Percentiles rank a stretch among this genome's conserved stretches.
Conservation (phyloP, 2,329 filamentous ascomycete species). For the Penicillium glabrum region DNA sequence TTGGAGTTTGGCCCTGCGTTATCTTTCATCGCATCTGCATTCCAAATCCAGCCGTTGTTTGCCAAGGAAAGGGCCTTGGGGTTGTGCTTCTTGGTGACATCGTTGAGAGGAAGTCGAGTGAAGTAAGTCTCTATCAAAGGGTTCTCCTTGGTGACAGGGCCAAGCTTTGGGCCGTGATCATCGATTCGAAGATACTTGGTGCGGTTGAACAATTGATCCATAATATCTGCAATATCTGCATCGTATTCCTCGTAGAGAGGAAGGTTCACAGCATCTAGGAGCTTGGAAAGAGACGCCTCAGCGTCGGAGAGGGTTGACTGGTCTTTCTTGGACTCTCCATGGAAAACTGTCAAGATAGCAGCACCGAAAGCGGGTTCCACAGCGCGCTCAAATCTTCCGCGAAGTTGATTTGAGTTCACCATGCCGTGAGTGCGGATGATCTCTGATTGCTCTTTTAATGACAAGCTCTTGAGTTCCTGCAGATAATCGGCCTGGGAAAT, state of each 20-base stretch:
- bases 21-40: conserved; percentile 88
- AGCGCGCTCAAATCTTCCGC: conserved; percentile 72
- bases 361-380: conserved; percentile 71
- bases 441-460: conserved; percentile 58
- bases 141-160: conserved; percentile 71
- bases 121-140: conserved; percentile 95
- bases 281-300: conserved; percentile 54
- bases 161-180: conserved; percentile 82
- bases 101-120: conserved; percentile 79
- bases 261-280: conserved; percentile 83
- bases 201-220: conserved; percentile 89
- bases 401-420: conserved; percentile 69
- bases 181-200: conserved; percentile 96
- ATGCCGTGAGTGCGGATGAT: conserved; percentile 69
- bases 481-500: conserved; percentile 32
- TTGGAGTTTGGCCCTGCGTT: conserved; percentile 86
- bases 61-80: conserved; percentile 76
- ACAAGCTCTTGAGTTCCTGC: conserved; percentile 54
- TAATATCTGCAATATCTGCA: conserved; percentile 73
- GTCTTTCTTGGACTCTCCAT: conserved; percentile 64
- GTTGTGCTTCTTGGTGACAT: conserved; percentile 73
- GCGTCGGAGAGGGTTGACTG: conserved; percentile 45
- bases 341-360: conserved; percentile 64
- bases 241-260: conserved; percentile 93
- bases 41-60: conserved; percentile 99